phyloP scores from a whole-genome alignment of 768 basidiomycete genomes.

The Phallus indusiatus region DNA sequence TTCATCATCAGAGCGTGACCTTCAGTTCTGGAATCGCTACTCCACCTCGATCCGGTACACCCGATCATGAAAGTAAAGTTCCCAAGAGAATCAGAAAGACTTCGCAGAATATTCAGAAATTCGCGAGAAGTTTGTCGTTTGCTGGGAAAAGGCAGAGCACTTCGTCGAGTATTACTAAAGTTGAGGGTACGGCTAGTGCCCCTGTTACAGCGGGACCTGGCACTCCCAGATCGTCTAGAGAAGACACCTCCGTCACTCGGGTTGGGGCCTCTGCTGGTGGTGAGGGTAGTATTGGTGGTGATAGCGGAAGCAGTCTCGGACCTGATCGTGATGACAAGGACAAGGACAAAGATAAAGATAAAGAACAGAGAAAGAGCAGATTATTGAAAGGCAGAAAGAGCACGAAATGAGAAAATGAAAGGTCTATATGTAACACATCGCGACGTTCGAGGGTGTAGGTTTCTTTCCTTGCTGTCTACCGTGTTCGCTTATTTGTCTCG shows the following conservation, averaged over 20 bases:
- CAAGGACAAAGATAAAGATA: constrained; percentile 44
- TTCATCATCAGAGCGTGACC: constrained; percentile 44
- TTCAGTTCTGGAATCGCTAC: constrained; percentile 47
- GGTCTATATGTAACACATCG: background rate
- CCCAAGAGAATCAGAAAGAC: constrained; percentile 73
- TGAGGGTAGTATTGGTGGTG: constrained; percentile 25
- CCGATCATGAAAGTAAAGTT: constrained; percentile 59
- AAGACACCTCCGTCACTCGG: constrained; percentile 4
- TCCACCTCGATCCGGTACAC: constrained; percentile 56
- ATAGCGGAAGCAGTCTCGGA: background rate
- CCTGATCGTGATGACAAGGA: constrained; percentile 27
- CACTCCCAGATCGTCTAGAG: constrained; percentile 20
- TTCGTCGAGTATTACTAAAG: constrained; percentile 12
- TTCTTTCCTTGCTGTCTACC: constrained; percentile 15
- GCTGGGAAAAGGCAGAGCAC: constrained; percentile 49
- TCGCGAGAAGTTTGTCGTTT: constrained; percentile 67
- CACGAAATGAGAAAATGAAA: constrained; percentile 22
- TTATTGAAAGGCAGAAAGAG: constrained; percentile 48
- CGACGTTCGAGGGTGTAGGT: no score
- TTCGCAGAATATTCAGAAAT: constrained; percentile 77
- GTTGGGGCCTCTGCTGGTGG: constrained; percentile 23
- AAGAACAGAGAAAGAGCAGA: constrained; percentile 53
- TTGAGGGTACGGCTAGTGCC: constrained; percentile 25
- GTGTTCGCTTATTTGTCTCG: constrained; percentile 17
- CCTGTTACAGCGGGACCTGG: constrained; percentile 31